These are phyloP conservation scores for Zasmidium angulare DNA, from an alignment of 2,329 filamentous ascomycete species.

Conservation along the genomic window DNA sequence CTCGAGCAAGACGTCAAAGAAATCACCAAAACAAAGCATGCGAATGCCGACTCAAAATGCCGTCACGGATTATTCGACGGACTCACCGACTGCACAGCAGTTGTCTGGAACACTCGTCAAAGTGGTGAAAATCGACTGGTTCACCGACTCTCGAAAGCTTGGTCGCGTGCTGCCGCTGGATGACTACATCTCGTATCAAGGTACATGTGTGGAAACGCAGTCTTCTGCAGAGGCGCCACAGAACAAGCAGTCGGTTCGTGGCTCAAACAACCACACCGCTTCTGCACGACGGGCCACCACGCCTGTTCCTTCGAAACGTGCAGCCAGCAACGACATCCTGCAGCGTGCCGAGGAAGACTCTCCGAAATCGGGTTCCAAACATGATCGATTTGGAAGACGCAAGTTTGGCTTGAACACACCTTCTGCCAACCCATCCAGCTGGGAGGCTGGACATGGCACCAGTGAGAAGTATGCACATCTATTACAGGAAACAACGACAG, in stretches of 20 bases:
- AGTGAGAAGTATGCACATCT: constrained; percentile 47
- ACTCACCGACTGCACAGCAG: not conserved
- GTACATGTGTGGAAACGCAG: constrained; percentile 44
- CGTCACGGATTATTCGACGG: not conserved
- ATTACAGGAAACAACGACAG: constrained; percentile 71
- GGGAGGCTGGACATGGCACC: constrained; percentile 32
- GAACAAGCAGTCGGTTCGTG: constrained; percentile 10
- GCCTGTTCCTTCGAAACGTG: constrained; percentile 6
- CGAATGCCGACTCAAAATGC: not conserved
- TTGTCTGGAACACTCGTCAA: constrained; percentile 40
- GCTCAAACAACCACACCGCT: constrained; percentile 11
- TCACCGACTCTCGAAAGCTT: constrained; percentile 48
- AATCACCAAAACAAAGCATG: not conserved
- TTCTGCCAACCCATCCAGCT: constrained; percentile 22
- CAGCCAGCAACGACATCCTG: constrained; percentile 38
- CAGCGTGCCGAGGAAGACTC: constrained; percentile 52
- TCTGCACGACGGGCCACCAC: constrained; percentile 7
- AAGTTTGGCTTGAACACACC: constrained; percentile 24
- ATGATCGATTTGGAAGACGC: constrained; percentile 28
- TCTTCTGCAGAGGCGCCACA: constrained; percentile 16
- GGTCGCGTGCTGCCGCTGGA: constrained; percentile 47
- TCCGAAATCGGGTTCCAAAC: constrained; percentile 7
- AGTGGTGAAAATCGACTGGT: constrained; percentile 57
- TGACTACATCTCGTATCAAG: constrained; percentile 54
- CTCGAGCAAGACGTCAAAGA: constrained; percentile 1